Conservation (phyloP, 441 rosid genomes). For the Melastoma candidum region DNA sequence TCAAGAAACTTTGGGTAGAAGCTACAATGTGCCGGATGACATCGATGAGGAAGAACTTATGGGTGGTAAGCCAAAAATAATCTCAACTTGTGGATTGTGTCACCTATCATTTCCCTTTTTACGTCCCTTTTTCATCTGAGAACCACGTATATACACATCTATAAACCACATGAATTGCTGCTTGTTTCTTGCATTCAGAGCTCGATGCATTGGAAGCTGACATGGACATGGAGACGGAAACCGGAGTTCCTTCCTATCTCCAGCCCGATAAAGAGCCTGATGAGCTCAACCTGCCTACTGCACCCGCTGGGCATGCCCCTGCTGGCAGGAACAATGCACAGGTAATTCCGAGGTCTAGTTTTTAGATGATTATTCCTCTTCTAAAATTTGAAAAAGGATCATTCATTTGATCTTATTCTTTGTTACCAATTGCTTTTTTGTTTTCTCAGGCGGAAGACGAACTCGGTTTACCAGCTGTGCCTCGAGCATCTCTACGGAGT, state of each 20-base stretch:
- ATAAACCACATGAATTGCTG: neutral
- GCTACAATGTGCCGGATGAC: slow-evolving; percentile 90
- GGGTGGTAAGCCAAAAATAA: slow-evolving; percentile 59
- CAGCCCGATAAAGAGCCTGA: slow-evolving; percentile 72
- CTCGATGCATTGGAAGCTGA: slow-evolving; percentile 95
- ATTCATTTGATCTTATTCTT: neutral
- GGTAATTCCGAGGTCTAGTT: slow-evolving; percentile 25
- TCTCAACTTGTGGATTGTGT: too few relatives aligned
- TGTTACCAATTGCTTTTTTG: slow-evolving; percentile 1
- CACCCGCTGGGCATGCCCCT: slow-evolving; percentile 52
- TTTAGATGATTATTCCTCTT: too few relatives aligned
- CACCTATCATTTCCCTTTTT: too few relatives aligned
- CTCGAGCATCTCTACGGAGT: slow-evolving; percentile 70
- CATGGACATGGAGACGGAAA: slow-evolving; percentile 81
- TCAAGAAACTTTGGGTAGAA: slow-evolving; percentile 92
- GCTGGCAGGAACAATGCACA: slow-evolving; percentile 49
- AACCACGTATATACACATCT: too few relatives aligned
- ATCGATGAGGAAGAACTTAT: slow-evolving; percentile 97
- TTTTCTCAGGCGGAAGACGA: slow-evolving; percentile 69
- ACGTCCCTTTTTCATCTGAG: too few relatives aligned
- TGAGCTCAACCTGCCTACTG: slow-evolving; percentile 77
- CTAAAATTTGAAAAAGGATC: too few relatives aligned
- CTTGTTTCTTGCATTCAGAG: slow-evolving; percentile 36
- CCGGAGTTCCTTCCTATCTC: slow-evolving; percentile 86
- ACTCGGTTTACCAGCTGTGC: slow-evolving; percentile 80